Conservation (phyloP, 1,139 yeast genomes). For the Geotrichum restrictum region DNA sequence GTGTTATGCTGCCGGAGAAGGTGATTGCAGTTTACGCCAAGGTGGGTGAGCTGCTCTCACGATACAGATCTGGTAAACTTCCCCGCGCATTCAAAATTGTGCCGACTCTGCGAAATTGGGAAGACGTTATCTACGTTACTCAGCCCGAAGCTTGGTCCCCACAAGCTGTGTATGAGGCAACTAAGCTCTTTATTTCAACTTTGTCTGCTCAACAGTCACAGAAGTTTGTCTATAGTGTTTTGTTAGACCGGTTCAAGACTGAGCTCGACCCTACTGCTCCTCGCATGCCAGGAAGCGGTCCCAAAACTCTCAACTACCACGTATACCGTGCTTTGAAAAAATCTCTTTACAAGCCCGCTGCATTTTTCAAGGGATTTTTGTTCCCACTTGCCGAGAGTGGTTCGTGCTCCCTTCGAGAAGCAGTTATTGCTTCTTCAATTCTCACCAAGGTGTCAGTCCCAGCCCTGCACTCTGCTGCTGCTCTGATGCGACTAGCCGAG, state of each 20-base stretch:
- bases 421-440: conserved; percentile 91
- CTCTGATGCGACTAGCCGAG: conserved; percentile 76
- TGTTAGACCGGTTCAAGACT: conserved; percentile 78
- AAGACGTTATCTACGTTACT: conserved; percentile 87
- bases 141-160: conserved; percentile 94
- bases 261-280: conserved; percentile 64
- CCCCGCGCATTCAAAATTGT: conserved; percentile 93
- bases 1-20: conserved; percentile 86
- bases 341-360: conserved; percentile 92
- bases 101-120: conserved; percentile 92
- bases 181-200: conserved; percentile 87
- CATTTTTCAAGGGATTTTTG: conserved; percentile 92
- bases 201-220: conserved; percentile 85
- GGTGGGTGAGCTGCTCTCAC: conserved; percentile 79
- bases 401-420: conserved; percentile 83
- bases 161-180: conserved; percentile 93
- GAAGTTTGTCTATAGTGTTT: conserved; percentile 67
- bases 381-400: conserved; percentile 71
- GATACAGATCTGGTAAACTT: conserved; percentile 93
- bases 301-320: conserved; percentile 66
- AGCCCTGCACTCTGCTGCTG: conserved; percentile 93
- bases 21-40: conserved; percentile 91
- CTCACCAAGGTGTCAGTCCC: conserved; percentile 88
- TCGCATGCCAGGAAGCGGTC: conserved; percentile 15
- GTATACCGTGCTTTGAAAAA: conserved; percentile 87